Conservation (phyloP, 805 yeast genomes). For the Metschnikowia cubensis region DNA sequence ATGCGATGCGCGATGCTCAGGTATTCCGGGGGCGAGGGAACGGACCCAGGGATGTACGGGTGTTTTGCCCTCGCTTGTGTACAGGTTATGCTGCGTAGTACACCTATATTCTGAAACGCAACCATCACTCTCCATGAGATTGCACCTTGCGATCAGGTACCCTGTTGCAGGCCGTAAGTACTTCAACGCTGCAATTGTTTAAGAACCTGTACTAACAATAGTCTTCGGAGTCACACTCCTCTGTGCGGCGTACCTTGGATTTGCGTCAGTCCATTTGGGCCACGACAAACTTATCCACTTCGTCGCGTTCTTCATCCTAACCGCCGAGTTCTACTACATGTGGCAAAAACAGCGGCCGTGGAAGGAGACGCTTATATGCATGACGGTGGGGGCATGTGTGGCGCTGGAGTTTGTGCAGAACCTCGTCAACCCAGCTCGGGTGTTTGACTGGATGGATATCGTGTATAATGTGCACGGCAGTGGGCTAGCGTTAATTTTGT, state of each 20-base stretch:
- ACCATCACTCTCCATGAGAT: neutral
- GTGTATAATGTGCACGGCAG: slow-evolving; percentile 31
- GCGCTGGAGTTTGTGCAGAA: slow-evolving; percentile 52
- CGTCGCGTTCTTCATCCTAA: slow-evolving; percentile 41
- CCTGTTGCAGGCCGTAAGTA: slow-evolving; percentile 2
- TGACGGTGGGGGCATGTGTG: slow-evolving; percentile 46
- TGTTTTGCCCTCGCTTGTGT: too few relatives aligned
- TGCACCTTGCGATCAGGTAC: neutral
- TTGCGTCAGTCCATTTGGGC: slow-evolving; percentile 42
- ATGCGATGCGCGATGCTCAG: neutral
- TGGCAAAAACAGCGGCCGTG: slow-evolving; percentile 30
- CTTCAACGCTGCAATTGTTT: too few relatives aligned
- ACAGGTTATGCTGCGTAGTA: neutral
- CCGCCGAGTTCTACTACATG: slow-evolving; percentile 46
- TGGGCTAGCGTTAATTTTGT: slow-evolving; percentile 21
- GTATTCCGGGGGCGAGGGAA: too few relatives aligned
- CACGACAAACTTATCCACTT: slow-evolving; percentile 54
- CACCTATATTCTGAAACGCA: too few relatives aligned
- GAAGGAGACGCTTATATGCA: slow-evolving; percentile 31
- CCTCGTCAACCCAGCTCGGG: slow-evolving; percentile 41
- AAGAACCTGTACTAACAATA: slow-evolving; percentile 6
- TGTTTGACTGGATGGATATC: slow-evolving; percentile 50
- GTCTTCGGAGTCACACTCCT: slow-evolving; percentile 26
- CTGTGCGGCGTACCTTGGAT: slow-evolving; percentile 46
- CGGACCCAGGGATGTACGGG: too few relatives aligned